A percentile compares a stretch with the other conserved stretches of the same genome.
Conservation (phyloP, 495 filamentous ascomycete genomes). For the Clohesyomyces aquaticus region DNA sequence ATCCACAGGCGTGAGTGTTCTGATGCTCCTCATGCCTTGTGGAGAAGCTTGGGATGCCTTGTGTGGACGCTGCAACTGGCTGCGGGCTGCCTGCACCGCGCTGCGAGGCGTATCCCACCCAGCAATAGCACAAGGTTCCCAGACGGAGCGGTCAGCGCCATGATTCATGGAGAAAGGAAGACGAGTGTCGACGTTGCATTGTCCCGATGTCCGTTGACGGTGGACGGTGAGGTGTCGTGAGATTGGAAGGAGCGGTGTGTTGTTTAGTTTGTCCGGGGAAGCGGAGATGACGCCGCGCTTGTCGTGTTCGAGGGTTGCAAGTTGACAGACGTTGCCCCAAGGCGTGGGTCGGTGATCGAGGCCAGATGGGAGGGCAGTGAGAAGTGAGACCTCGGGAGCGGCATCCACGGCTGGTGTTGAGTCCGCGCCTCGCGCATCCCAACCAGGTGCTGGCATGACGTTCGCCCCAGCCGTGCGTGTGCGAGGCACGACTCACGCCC, state of each 20-base stretch:
- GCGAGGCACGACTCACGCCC: neutral
- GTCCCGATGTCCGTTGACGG: neutral
- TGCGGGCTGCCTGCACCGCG: neutral
- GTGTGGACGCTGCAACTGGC: neutral
- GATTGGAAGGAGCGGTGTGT: constrained; percentile 20
- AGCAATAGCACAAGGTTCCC: neutral
- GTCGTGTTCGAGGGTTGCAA: neutral
- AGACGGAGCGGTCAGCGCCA: neutral
- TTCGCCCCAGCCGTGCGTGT: no score
- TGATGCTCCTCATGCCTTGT: neutral
- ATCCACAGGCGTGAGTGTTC: neutral
- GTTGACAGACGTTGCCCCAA: neutral
- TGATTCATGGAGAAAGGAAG: constrained; percentile 1
- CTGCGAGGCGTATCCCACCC: neutral
- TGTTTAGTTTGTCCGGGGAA: constrained; percentile 12
- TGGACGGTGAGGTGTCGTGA: neutral
- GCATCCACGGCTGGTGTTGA: neutral
- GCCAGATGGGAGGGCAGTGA: neutral
- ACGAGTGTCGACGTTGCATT: neutral
- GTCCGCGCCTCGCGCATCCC: no score
- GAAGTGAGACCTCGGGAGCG: no score
- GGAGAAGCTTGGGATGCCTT: neutral
- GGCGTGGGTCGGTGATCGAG: neutral
- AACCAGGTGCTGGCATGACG: no score
- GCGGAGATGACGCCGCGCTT: neutral